Evolutionary conservation across 1,284 basidiomycete species (phyloP).

Genomic region (Sutorius eximius): DNA sequence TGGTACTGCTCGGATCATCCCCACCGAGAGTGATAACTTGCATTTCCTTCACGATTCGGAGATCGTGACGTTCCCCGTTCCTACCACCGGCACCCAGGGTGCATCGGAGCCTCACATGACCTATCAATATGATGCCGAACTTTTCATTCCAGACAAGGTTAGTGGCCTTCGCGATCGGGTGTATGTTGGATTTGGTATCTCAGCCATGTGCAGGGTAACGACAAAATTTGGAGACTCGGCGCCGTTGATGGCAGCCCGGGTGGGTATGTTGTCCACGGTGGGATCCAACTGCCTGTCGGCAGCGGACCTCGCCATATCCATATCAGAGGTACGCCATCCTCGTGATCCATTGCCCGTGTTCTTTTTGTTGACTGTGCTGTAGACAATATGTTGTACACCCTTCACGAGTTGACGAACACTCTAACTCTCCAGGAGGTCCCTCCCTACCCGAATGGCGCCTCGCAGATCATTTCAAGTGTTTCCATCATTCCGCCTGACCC

Average conservation of each 20-base stretch:
- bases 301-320: slow-evolving; percentile 51
- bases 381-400: slow-evolving; percentile 59
- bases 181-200: neutral
- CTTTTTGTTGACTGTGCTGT: slow-evolving; percentile 1
- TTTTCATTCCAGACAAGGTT: slow-evolving; percentile 67
- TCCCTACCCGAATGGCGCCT: slow-evolving; percentile 44
- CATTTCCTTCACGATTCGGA: slow-evolving; percentile 44
- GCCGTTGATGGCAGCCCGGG: slow-evolving; percentile 38
- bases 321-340: slow-evolving; percentile 13
- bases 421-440: slow-evolving; percentile 64
- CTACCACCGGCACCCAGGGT: slow-evolving; percentile 33
- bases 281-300: slow-evolving; percentile 59
- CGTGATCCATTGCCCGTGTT: accelerated
- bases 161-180: slow-evolving; percentile 12
- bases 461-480: slow-evolving; percentile 49
- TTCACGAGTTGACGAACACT: slow-evolving; percentile 66
- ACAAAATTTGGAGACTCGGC: slow-evolving; percentile 64
- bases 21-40: slow-evolving; percentile 41
- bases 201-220: slow-evolving; percentile 47
- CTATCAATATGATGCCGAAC: slow-evolving; percentile 49
- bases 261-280: slow-evolving; percentile 55
- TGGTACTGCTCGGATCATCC: slow-evolving; percentile 58
- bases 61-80: slow-evolving; percentile 53
- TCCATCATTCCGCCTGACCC: slow-evolving; percentile 56
- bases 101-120: slow-evolving; percentile 66